These are phyloP conservation scores for Claviceps maximensis DNA, from an alignment of 2,329 filamentous ascomycete species.

Conservation along the genomic window DNA sequence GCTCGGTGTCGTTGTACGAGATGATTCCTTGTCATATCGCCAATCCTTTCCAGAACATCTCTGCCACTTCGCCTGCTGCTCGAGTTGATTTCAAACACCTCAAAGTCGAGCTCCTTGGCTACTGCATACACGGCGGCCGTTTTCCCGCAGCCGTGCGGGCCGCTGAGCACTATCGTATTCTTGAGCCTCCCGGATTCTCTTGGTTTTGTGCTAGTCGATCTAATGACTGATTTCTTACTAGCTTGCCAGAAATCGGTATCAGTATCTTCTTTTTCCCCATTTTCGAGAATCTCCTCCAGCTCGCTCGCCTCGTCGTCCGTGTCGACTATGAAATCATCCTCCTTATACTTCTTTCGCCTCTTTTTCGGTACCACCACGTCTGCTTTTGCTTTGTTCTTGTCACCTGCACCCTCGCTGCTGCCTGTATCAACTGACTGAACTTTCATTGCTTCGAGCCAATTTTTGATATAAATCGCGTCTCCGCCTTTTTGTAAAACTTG, in stretches of 20 bases:
- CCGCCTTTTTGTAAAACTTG: slow-evolving; percentile 64
- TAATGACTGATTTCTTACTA: slow-evolving; percentile 44
- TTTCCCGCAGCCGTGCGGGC: slow-evolving; percentile 82
- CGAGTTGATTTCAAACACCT: slow-evolving; percentile 89
- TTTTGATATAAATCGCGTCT: slow-evolving; percentile 57
- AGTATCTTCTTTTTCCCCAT: slow-evolving; percentile 44
- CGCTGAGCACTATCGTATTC: slow-evolving; percentile 80
- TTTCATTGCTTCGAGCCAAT: slow-evolving; percentile 69
- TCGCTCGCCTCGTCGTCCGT: slow-evolving; percentile 62
- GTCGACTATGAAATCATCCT: slow-evolving; percentile 69
- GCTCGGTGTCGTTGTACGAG: slow-evolving; percentile 48
- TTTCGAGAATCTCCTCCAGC: slow-evolving; percentile 54
- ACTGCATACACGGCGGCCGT: slow-evolving; percentile 85
- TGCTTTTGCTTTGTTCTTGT: slow-evolving; percentile 16
- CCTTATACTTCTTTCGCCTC: slow-evolving; percentile 57
- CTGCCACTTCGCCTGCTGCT: slow-evolving; percentile 73
- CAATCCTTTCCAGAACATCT: slow-evolving; percentile 82
- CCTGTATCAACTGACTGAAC: slow-evolving; percentile 65
- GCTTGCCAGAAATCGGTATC: slow-evolving; percentile 22
- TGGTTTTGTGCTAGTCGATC: slow-evolving; percentile 23
- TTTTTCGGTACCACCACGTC: slow-evolving; percentile 31
- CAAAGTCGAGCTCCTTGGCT: slow-evolving; percentile 81
- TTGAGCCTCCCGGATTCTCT: slow-evolving; percentile 38
- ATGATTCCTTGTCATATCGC: slow-evolving; percentile 95
- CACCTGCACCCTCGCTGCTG: slow-evolving; percentile 18